A percentile compares a stretch with the other conserved stretches of the same genome.
Evolutionary conservation across 2,329 filamentous ascomycete genomes (phyloP).

Genomic region (Aspergillus oerlinghausenensis): DNA sequence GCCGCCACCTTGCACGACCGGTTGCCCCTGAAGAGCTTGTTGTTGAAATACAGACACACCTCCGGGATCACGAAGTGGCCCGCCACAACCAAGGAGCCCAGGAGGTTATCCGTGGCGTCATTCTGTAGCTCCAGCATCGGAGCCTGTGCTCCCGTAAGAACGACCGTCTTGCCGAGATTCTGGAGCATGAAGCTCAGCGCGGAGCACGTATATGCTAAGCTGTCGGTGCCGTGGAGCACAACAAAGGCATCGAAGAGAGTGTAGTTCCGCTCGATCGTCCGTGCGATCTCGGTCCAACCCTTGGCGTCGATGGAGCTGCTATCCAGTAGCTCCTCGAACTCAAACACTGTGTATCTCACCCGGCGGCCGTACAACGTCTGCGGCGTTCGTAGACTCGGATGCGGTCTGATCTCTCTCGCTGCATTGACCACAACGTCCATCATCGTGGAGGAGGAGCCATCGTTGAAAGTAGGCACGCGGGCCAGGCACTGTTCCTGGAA

Average conservation of each 20-base stretch:
- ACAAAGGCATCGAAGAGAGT: slow-evolving; percentile 86
- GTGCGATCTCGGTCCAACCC: slow-evolving; percentile 81
- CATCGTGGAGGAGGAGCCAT: slow-evolving; percentile 57
- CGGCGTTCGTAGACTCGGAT: slow-evolving; percentile 73
- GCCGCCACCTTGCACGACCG: slow-evolving; percentile 83
- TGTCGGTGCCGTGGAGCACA: slow-evolving; percentile 86
- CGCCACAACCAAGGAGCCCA: slow-evolving; percentile 82
- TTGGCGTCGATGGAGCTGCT: slow-evolving; percentile 83
- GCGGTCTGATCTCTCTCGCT: slow-evolving; percentile 44
- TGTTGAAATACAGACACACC: slow-evolving; percentile 90
- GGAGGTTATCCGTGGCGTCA: slow-evolving; percentile 84
- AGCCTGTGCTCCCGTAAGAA: slow-evolving; percentile 77
- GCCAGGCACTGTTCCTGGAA: slow-evolving; percentile 81
- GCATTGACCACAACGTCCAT: slow-evolving; percentile 53
- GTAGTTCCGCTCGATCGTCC: slow-evolving; percentile 78
- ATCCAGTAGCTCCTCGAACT: slow-evolving; percentile 80
- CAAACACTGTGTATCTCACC: slow-evolving; percentile 76
- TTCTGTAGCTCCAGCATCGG: slow-evolving; percentile 88
- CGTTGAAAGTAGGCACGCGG: slow-evolving; percentile 80
- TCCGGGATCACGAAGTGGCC: slow-evolving; percentile 91
- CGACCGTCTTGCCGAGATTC: slow-evolving; percentile 84
- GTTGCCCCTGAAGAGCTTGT: slow-evolving; percentile 84
- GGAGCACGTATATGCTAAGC: slow-evolving; percentile 81
- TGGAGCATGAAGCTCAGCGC: slow-evolving; percentile 91
- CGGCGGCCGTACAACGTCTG: slow-evolving; percentile 73